Conservation (phyloP, 352 stramenopile genomes). For the Phytophthora lateralis region DNA sequence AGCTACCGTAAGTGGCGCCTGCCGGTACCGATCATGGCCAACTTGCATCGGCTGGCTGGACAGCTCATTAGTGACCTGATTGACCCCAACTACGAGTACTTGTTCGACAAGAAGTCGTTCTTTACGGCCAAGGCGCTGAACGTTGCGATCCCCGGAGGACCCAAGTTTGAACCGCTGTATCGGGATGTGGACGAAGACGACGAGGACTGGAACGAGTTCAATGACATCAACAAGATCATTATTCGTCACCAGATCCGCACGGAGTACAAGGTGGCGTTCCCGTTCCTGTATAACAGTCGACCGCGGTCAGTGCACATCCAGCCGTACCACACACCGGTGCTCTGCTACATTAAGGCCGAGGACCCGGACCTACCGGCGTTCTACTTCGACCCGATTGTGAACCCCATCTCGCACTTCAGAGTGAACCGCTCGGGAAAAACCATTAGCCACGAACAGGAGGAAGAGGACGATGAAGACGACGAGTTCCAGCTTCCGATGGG, state of each 20-base stretch:
- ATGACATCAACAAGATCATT: slow-evolving; percentile 99
- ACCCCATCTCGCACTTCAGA: slow-evolving; percentile 96
- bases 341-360: slow-evolving; percentile 97
- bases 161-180: slow-evolving; percentile 99
- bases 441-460: slow-evolving; percentile 36
- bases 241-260: slow-evolving; percentile 98
- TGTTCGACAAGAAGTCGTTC: slow-evolving; percentile 97
- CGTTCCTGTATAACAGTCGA: slow-evolving; percentile 99
- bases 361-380: slow-evolving; percentile 96
- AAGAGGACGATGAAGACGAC: slow-evolving; percentile 80
- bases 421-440: slow-evolving; percentile 71
- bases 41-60: slow-evolving; percentile 96
- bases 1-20: slow-evolving; percentile 98
- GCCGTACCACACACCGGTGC: slow-evolving; percentile 95
- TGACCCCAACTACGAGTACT: slow-evolving; percentile 96
- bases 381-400: slow-evolving; percentile 97
- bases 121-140: slow-evolving; percentile 99
- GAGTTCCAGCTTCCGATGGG: slow-evolving; percentile 89
- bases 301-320: slow-evolving; percentile 95
- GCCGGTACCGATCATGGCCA: slow-evolving; percentile 97
- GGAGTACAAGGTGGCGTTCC: slow-evolving; percentile 99
- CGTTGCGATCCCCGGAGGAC: slow-evolving; percentile 97
- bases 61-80: slow-evolving; percentile 97
- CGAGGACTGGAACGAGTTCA: slow-evolving; percentile 99
- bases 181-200: slow-evolving; percentile 98